Conservation (phyloP, 768 basidiomycete species). For the Suillus alpinus region DNA sequence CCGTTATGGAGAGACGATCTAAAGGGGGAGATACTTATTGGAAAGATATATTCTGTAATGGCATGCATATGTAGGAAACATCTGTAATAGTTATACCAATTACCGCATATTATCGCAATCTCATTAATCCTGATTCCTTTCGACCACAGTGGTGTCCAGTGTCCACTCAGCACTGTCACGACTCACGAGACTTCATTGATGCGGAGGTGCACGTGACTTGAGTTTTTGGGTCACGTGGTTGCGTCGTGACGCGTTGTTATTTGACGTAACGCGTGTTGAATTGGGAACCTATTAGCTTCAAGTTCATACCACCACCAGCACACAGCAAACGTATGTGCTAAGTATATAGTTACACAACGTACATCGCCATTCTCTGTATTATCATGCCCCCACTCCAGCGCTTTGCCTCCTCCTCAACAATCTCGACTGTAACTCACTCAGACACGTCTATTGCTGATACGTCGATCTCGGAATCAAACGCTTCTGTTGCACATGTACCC, state of each 20-base stretch:
- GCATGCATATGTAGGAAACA: not conserved
- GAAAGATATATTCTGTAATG: not conserved
- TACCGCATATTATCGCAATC: not conserved
- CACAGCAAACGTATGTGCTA: constrained; percentile 15
- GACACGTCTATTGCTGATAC: not conserved
- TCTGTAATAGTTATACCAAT: not conserved
- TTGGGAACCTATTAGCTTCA: constrained; percentile 5
- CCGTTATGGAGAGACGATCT: constrained; percentile 1
- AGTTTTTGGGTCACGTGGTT: constrained; percentile 21
- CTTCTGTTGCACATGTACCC: constrained; percentile 17
- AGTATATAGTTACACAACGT: constrained; percentile 4
- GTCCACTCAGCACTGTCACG: no score
- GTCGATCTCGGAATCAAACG: not conserved
- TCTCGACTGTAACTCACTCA: constrained; percentile 4
- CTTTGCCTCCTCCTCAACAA: constrained; percentile 5
- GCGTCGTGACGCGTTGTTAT: constrained; percentile 20
- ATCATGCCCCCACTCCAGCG: constrained; percentile 9
- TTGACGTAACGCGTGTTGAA: constrained; percentile 15
- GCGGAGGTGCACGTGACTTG: constrained; percentile 18
- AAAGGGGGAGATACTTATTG: not conserved
- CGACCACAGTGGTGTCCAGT: no score
- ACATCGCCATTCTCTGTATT: constrained; percentile 5
- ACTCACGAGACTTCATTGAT: no score
- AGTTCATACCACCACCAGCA: not conserved
- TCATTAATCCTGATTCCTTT: not conserved